A percentile compares a stretch with the other conserved stretches of the same genome.
phyloP scores from a whole-genome alignment of 768 basidiomycete species.

The Termitomyces eurrhizus region DNA sequence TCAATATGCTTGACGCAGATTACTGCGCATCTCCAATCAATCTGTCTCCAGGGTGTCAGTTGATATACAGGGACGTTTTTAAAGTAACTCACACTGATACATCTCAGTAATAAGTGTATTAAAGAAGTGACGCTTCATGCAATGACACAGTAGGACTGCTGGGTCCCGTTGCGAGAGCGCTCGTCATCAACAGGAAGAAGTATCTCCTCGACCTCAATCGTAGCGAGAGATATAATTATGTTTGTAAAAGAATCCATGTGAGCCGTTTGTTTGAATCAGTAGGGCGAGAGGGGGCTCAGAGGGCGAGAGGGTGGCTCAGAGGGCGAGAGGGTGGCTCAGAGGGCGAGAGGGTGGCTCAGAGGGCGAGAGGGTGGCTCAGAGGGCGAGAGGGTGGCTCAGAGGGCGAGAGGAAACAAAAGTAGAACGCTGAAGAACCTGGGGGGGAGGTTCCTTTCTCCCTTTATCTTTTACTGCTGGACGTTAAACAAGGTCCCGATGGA shows the following conservation, averaged over 20 bases:
- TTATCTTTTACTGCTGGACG: not conserved
- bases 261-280: not conserved
- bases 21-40: not conserved
- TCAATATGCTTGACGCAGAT: not conserved
- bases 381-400: not conserved
- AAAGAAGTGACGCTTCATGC: not conserved
- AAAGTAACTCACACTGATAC: not conserved
- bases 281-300: not conserved
- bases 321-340: not conserved
- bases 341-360: no score
- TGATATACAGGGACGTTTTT: not conserved
- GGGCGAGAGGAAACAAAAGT: not conserved
- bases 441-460: not conserved
- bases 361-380: no score
- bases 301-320: not conserved
- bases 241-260: conserved; percentile 11
- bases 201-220: conserved; percentile 5
- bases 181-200: conserved; percentile 3
- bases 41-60: not conserved
- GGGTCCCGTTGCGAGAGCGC: not conserved
- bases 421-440: not conserved
- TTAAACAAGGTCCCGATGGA: not conserved
- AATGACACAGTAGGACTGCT: conserved; percentile 8
- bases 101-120: not conserved
- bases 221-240: not conserved